Percentiles rank a stretch among this genome's conserved stretches.
Evolutionary conservation across 202 grass and related monocot species (phyloP).

Genomic region (Cymbopogon flexuosus): DNA sequence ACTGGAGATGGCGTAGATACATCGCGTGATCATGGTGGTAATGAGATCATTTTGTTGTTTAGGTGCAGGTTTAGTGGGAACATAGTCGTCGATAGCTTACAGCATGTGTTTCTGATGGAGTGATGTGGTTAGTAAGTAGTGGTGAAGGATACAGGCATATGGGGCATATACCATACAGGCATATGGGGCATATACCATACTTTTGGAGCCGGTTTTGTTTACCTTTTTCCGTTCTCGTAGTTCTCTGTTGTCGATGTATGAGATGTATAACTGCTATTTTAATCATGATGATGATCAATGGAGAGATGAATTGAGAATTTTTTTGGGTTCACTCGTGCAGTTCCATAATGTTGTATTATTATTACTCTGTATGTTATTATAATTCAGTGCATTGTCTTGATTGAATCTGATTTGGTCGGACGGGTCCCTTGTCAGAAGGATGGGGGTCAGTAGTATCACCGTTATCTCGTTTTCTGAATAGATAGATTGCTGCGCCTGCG

Average conservation of each 20-base stretch:
- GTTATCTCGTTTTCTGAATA: too few species aligned
- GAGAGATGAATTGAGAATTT: not conserved
- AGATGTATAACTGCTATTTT: not conserved
- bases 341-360: not conserved
- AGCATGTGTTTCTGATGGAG: constrained; percentile 1
- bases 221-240: not conserved
- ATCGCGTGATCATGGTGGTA: not conserved
- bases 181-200: constrained; percentile 8
- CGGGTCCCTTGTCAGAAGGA: not conserved
- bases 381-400: not conserved
- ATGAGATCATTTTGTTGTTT: constrained; percentile 19
- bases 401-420: not conserved
- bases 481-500: too few species aligned
- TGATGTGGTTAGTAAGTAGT: not conserved
- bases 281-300: not conserved
- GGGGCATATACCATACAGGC: not conserved
- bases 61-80: constrained; percentile 31
- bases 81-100: constrained; percentile 31
- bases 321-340: not conserved
- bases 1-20: constrained; percentile 30
- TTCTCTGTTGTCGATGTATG: constrained; percentile 2
- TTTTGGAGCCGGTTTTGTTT: not conserved
- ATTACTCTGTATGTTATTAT: not conserved
- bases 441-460: too few species aligned
- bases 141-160: constrained; percentile 21